Evolutionary conservation across 257 asterid species (phyloP).

Genomic region (Nicotiana undulata): DNA sequence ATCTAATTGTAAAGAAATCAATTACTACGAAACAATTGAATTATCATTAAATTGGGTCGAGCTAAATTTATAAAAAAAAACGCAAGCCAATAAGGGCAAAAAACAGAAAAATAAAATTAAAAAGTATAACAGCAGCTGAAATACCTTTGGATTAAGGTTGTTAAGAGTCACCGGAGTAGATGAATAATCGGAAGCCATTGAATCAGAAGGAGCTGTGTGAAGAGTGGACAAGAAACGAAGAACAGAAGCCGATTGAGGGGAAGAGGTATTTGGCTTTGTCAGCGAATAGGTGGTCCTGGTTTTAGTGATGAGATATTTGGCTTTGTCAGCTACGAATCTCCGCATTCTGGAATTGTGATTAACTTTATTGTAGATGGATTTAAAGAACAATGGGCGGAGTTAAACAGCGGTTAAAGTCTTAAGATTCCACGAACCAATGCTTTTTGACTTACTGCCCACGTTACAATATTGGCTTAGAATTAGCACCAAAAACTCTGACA

Average conservation of each 20-base stretch:
- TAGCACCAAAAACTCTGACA: not conserved
- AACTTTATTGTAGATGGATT: not conserved
- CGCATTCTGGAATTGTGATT: constrained; percentile 34
- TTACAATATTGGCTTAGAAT: not conserved
- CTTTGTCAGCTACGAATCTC: constrained; percentile 54
- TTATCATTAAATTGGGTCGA: not conserved
- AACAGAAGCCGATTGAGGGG: not conserved
- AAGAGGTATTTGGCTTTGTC: constrained; percentile 29
- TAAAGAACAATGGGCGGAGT: not conserved
- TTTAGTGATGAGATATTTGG: constrained; percentile 24
- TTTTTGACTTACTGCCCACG: constrained; percentile 2
- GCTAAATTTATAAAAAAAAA: not conserved
- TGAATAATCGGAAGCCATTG: constrained; percentile 43
- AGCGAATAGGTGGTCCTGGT: constrained; percentile 14
- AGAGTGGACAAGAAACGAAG: constrained; percentile 4
- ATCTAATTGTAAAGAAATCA: not conserved
- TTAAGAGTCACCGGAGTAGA: constrained; percentile 33
- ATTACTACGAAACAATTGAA: not conserved
- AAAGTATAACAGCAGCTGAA: not conserved
- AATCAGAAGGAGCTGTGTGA: constrained; percentile 10
- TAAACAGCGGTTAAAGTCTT: not conserved
- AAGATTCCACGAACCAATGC: not conserved
- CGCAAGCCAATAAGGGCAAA: not conserved
- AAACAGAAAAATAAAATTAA: not conserved
- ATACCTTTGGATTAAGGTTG: constrained; percentile 37